Conservation (phyloP, 1,139 yeast species). For the Suhomyces taliae region DNA sequence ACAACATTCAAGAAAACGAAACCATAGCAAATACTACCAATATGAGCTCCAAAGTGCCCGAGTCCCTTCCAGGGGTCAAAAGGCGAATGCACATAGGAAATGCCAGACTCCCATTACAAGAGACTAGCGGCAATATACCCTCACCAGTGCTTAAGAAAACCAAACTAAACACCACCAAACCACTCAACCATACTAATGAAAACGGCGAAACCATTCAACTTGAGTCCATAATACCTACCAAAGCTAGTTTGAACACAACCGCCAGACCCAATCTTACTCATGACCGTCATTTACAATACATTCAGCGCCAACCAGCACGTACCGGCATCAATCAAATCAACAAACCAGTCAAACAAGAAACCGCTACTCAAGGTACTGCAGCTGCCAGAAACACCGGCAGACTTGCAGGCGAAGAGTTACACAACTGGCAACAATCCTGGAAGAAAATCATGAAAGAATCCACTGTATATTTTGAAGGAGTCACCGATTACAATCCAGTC, state of each 20-base stretch:
- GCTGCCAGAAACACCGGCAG: conserved; percentile 19
- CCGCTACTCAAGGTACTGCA: neutral
- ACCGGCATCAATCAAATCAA: conserved; percentile 6
- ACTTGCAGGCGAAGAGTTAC: conserved; percentile 52
- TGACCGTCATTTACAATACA: neutral
- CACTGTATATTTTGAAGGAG: conserved; percentile 77
- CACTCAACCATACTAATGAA: neutral
- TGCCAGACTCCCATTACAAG: conserved; percentile 43
- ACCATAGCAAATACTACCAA: neutral
- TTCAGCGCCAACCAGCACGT: conserved; percentile 4
- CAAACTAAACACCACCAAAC: conserved; percentile 17
- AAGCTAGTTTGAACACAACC: conserved; percentile 3
- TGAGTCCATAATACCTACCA: neutral
- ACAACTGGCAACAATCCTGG: conserved; percentile 85
- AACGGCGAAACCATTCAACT: neutral
- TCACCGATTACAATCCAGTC: conserved; percentile 40
- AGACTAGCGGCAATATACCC: conserved; percentile 44
- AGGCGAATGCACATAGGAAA: conserved; percentile 15
- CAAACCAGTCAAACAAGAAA: conserved; percentile 7
- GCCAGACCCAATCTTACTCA: conserved; percentile 1
- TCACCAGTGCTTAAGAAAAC: conserved; percentile 38
- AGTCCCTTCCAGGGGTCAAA: conserved; percentile 6
- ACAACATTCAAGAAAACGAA: neutral
- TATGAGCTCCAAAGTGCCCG: conserved; percentile 7
- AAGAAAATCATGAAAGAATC: conserved; percentile 70